phyloP scores from a whole-genome alignment of 768 basidiomycete species.

The Scleroderma bovista region DNA sequence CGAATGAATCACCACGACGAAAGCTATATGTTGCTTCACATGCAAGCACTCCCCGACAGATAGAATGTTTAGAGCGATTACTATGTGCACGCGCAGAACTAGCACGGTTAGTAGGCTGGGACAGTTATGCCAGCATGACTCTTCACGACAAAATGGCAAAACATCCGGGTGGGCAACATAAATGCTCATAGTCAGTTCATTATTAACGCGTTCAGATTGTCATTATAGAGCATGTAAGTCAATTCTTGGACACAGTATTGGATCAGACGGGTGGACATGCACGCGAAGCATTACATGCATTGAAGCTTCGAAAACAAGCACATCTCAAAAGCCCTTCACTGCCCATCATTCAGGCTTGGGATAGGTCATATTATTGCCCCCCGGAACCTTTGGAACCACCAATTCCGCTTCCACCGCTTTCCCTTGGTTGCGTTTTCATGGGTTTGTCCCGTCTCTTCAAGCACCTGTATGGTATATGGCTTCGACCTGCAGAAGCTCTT shows the following conservation, averaged over 20 bases:
- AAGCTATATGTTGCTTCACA: constrained; percentile 82
- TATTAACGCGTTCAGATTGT: constrained; percentile 2
- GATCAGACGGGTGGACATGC: constrained; percentile 79
- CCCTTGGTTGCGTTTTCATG: constrained; percentile 87
- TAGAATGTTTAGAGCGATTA: constrained; percentile 71
- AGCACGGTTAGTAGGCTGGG: constrained; percentile 76
- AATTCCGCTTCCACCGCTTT: constrained; percentile 66
- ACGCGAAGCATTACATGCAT: constrained; percentile 60
- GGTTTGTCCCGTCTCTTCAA: constrained; percentile 87
- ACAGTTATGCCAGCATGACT: constrained; percentile 83
- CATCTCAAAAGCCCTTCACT: constrained; percentile 54
- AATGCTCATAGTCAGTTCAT: background rate
- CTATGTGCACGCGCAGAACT: constrained; percentile 75
- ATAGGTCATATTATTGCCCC: constrained; percentile 89
- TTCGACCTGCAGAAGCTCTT: constrained; percentile 61
- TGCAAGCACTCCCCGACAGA: constrained; percentile 66
- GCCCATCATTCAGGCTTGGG: constrained; percentile 88
- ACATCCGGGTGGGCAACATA: constrained; percentile 61
- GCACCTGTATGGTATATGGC: constrained; percentile 79
- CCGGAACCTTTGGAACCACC: constrained; percentile 73
- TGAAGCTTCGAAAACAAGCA: constrained; percentile 66
- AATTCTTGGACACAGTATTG: constrained; percentile 79
- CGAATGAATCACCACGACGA: constrained; percentile 75
- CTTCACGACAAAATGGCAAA: constrained; percentile 97
- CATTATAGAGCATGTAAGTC: constrained; percentile 71